Percentiles rank a stretch among this genome's conserved stretches.
Conservation (phyloP, 257 asterid genomes). For the Solanum acaule region DNA sequence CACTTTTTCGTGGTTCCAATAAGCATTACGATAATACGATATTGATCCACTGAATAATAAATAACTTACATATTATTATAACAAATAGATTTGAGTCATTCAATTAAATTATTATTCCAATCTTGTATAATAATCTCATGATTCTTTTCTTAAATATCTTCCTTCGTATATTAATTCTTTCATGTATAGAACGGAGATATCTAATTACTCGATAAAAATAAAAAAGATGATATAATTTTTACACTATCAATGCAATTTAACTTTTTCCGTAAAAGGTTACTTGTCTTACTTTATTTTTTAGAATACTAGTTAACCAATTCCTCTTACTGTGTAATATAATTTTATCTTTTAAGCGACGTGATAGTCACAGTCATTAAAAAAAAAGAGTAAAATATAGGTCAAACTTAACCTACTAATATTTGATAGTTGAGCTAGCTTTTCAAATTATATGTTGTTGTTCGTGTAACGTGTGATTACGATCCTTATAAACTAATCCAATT, state of each 20-base stretch:
- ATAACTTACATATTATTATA: background rate
- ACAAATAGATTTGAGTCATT: background rate
- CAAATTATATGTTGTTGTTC: background rate
- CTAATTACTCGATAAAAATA: background rate
- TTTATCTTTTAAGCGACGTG: background rate
- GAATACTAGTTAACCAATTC: background rate
- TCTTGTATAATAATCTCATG: background rate
- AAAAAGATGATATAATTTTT: background rate
- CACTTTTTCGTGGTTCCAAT: background rate
- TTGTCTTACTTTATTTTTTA: background rate
- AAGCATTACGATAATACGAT: background rate
- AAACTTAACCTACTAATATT: background rate
- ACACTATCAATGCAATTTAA: background rate
- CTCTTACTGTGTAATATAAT: background rate
- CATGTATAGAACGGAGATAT: background rate
- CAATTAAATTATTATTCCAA: background rate
- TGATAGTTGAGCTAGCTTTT: constrained; percentile 9
- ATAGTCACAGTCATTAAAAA: background rate
- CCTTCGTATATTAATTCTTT: background rate
- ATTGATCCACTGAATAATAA: background rate
- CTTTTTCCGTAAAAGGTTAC: too few species aligned
- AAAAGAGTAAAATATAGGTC: background rate
- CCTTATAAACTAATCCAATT: constrained; percentile 3
- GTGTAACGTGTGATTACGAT: background rate
- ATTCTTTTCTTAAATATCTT: background rate